Evolutionary conservation across 495 filamentous ascomycete genomes (phyloP), one percentile per base, ranked within the genome.

Genomic region (Trichoderma virens): DNA sequence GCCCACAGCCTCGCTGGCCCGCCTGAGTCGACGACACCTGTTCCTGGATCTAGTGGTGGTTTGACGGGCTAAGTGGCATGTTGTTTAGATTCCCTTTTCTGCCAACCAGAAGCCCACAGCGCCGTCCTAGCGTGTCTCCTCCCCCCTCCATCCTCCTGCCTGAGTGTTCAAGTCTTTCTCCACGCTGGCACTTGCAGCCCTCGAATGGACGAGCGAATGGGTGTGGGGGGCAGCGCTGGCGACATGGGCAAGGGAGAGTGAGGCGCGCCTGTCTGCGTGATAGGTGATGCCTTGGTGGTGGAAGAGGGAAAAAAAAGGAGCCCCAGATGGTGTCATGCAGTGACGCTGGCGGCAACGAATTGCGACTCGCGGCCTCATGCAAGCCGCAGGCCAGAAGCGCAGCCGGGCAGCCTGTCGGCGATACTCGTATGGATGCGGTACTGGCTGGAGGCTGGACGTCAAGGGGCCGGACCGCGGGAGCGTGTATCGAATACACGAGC

Each of bases 291-390:
- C 5, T 56, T 56, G 51, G 13, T 56, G 3, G 51, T 27, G 25
- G 11, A 30, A 51, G 20, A 56, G 51, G 28, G 16, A 13, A 54
- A 56, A 28, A 30, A 56, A 30, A 23, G 25, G 9, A 56, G 51
- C 51, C 51, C 51, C 51, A 30, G 25, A 56, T 56, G 51, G 51
- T 56, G 51, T 56, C 25, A 56, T 56, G 51, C 51, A 56, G 51
- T 27, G 25, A 56, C 51, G 51, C 51, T 30, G 51, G 51, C 23
- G 14, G 23, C 8, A 30, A 23, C 51, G 51, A 56, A 56, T 56
- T 28, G 51, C 3, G 9, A 30, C 23, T 27, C 51, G 27, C 23
- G 51, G 51, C 27, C 16, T 28, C 27, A 56, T 56, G 51, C 51
- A 56, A 13, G 51, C 16, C 23, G 51, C 7, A 56, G 25, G 51